A percentile compares a stretch with the other conserved stretches of the same genome.
These are phyloP conservation scores for Venturia nashicola DNA, from an alignment of 2,329 filamentous ascomycete genomes.

Conservation along the genomic window DNA sequence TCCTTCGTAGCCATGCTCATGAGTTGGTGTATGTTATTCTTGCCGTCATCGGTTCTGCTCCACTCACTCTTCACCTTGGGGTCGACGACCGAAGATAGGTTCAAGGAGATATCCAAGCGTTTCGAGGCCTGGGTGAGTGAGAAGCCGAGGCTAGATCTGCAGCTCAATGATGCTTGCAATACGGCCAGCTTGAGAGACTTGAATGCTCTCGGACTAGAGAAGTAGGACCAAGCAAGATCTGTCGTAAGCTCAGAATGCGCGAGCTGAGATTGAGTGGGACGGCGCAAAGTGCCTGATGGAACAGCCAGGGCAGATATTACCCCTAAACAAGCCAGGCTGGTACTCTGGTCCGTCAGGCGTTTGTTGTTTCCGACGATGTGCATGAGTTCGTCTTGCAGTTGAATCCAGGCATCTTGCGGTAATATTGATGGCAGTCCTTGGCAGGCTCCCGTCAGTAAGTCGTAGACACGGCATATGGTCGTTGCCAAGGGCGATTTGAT, in stretches of 20 bases:
- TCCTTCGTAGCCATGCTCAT: neutral
- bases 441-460: slow-evolving; percentile 21
- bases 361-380: slow-evolving; percentile 18
- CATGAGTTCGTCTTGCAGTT: slow-evolving; percentile 21
- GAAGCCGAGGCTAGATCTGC: neutral
- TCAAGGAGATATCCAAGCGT: neutral
- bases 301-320: slow-evolving; percentile 17
- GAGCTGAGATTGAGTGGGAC: neutral
- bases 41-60: neutral
- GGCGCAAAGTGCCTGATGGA: slow-evolving; percentile 14
- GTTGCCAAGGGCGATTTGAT: neutral
- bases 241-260: neutral
- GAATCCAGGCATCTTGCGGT: slow-evolving; percentile 15
- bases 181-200: slow-evolving; percentile 5
- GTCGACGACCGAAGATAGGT: neutral
- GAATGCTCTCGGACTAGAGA: slow-evolving; percentile 13
- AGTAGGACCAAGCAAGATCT: slow-evolving; percentile 17
- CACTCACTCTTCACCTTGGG: neutral
- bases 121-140: neutral
- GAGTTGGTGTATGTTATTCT: neutral
- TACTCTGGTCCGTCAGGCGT: slow-evolving; percentile 17
- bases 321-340: slow-evolving; percentile 23
- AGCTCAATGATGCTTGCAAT: slow-evolving; percentile 1
- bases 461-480: slow-evolving; percentile 16
- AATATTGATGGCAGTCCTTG: slow-evolving; percentile 18